Percentiles rank a stretch among this genome's conserved stretches.
phyloP scores from a whole-genome alignment of 1,284 basidiomycete species.

The Malassezia sp. region DNA sequence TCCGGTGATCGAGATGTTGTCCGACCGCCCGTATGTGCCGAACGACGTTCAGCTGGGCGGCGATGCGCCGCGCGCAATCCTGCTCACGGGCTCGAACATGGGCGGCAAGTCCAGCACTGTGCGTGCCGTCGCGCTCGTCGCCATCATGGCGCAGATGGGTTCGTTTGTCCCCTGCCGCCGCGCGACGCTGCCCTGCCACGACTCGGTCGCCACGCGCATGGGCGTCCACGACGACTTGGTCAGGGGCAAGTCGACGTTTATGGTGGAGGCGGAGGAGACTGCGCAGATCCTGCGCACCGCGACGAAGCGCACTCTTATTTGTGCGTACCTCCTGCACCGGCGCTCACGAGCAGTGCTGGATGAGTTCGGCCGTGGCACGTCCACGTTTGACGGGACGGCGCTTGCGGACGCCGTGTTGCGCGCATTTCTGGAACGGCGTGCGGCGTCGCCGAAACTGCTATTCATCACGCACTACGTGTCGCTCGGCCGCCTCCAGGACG shows the following conservation, averaged over 20 bases:
- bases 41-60: slow-evolving; percentile 29
- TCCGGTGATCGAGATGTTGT: slow-evolving; percentile 33
- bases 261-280: slow-evolving; percentile 91
- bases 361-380: slow-evolving; percentile 30
- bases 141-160: slow-evolving; percentile 52
- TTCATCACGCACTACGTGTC: slow-evolving; percentile 41
- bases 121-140: slow-evolving; percentile 34
- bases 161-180: slow-evolving; percentile 58
- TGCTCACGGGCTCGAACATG: slow-evolving; percentile 46
- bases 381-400: slow-evolving; percentile 31
- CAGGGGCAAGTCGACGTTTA: slow-evolving; percentile 76
- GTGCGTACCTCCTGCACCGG: too few species aligned
- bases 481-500: slow-evolving; percentile 19
- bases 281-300: slow-evolving; percentile 62
- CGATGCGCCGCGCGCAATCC: slow-evolving; percentile 15
- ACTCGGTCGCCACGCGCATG: slow-evolving; percentile 76
- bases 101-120: slow-evolving; percentile 58
- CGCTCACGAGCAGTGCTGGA: too few species aligned
- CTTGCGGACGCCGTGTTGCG: slow-evolving; percentile 29
- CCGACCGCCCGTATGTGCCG: slow-evolving; percentile 25
- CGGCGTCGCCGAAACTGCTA: slow-evolving; percentile 18
- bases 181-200: slow-evolving; percentile 64
- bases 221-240: slow-evolving; percentile 71
- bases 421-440: slow-evolving; percentile 13
- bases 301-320: slow-evolving; percentile 46